These are phyloP conservation scores for Cyclanthera cordifolia DNA, from an alignment of 306 rosid species.

Conservation along the genomic window DNA sequence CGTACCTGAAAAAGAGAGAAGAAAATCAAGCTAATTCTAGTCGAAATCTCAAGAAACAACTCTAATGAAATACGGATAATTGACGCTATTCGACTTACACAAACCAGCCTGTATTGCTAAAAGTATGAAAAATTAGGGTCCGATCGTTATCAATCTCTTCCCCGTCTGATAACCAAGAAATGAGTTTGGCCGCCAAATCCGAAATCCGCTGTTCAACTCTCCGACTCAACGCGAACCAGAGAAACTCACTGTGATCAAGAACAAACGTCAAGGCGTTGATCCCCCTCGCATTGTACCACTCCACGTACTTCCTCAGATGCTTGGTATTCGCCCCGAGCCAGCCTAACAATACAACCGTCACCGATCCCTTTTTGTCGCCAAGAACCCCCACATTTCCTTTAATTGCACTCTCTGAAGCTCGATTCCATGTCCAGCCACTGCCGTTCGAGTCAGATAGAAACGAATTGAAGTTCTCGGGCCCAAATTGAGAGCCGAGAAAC, in stretches of 20 bases:
- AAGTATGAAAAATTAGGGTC: constrained; percentile 62
- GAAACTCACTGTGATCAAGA: constrained; percentile 42
- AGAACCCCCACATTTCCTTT: constrained; percentile 13
- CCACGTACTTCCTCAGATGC: constrained; percentile 67
- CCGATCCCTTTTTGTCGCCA: constrained; percentile 20
- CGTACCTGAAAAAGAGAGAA: constrained; percentile 48
- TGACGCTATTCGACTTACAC: constrained; percentile 34
- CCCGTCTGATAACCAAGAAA: constrained; percentile 39
- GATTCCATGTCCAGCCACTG: constrained; percentile 32
- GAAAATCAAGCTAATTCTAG: not conserved
- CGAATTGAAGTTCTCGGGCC: constrained; percentile 14
- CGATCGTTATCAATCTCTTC: constrained; percentile 52
- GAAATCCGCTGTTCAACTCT: constrained; percentile 39
- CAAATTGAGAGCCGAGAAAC: constrained; percentile 15
- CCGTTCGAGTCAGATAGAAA: constrained; percentile 20
- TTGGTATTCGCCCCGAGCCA: constrained; percentile 76
- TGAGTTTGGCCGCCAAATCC: constrained; percentile 35
- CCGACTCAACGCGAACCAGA: constrained; percentile 44
- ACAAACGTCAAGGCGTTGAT: constrained; percentile 53
- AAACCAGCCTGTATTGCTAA: constrained; percentile 95
- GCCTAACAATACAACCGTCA: constrained; percentile 62
- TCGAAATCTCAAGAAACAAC: not conserved
- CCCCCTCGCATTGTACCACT: constrained; percentile 76
- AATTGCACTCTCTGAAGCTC: constrained; percentile 19
- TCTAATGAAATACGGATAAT: not conserved